Evolutionary conservation across 805 yeast species (phyloP), one percentile per base, ranked within the genome.

Genomic region (Zygosaccharomyces rouxii): DNA sequence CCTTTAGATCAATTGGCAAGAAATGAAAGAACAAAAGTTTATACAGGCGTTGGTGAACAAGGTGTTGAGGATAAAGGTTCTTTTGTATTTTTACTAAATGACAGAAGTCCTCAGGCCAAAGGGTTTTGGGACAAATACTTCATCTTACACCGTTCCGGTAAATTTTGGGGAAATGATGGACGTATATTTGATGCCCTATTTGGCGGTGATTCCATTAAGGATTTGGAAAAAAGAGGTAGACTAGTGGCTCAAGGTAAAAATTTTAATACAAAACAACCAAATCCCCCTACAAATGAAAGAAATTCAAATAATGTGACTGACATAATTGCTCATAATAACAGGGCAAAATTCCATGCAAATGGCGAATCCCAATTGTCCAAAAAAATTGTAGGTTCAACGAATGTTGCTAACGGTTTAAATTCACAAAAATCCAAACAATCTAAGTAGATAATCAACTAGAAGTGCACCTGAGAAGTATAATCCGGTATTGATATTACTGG

Each of bases 401-500:
- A 22, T 11, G 16, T 11, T 22, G 21, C 3, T 9, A 25, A 25
- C 1, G 28, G 28, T 25, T 25, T 22, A 47, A 30, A 14, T 14
- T 55, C 52, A 59, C 49, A 64, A 46, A n/a, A 60, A 22, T 5
- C 70, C 70, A 25, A 65, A 38, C 7, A 58, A 42, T 54, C 72
- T 71, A 51, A 83, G 64, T 23, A 83, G 46, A 59, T 85, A 86
- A 63, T 86, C 95, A 40, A 83, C 53, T 39, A 83, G 62, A 56
- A 86, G 75, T 7, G 92, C 94, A 33, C 72, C 65, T 70, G 86
- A 78, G 53, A 86, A 74, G 39, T 77, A 76, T 60, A 81, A 74
- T 0, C 94, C 95, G 2, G 96, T 86, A 48, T 74, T 74, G 57
- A 90, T 85, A 64, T 92, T 94, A 35, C 80, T 78, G 14, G 74